Evolutionary conservation across 2,329 filamentous ascomycete species (phyloP), one percentile per base, ranked within the genome.

Genomic region (Furcasterigmium furcatum): DNA sequence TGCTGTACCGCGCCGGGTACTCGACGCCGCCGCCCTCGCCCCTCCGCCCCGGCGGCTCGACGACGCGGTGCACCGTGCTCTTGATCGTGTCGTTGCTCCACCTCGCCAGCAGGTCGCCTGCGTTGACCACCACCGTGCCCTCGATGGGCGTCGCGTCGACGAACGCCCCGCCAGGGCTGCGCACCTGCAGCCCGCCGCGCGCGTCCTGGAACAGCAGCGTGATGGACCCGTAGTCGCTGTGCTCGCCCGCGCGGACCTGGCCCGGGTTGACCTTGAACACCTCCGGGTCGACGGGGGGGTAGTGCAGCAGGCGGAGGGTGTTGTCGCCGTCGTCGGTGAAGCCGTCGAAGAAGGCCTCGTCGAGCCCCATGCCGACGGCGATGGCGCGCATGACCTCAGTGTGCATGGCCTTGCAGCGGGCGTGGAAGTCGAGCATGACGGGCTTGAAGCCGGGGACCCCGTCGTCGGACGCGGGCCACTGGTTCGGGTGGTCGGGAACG

Each of bases 21-120:
- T 72, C 67, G 13, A 74, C 74, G 6, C 67, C 69, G 14, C 74
- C 76, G 8, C 67, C 69, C 4, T 69, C 71, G 4, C 74, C 75
- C 14, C 73, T 70, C n/a, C n/a, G n/a, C n/a, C n/a, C n/a, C 1
- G 88, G 87, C 2, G 91, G 91, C 68, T 96, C 88, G 5, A 96
- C 88, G 1, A 96, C 91, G 10, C 91, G 82, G 65, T 96, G 91
- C 49, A 91, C 81, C 4, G 91, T 96, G 60, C 87, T 92, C 70
- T 87, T 91, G 68, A 96, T 95, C 5, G 80, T 87, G 58, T 95
- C 89, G 59, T 96, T 96, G 52, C 87, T 89, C 91, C 91, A 96
- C 43, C 91, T 76, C 2, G 88, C 85, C 41, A 96, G 71, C 54
- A 96, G 63, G 61, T 96, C 91, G 2, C 91, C 91, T 0, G 91